Percentiles rank a stretch among this genome's conserved stretches.
Conservation (phyloP, 306 rosid genomes). For the Pyrus bretschneideri region DNA sequence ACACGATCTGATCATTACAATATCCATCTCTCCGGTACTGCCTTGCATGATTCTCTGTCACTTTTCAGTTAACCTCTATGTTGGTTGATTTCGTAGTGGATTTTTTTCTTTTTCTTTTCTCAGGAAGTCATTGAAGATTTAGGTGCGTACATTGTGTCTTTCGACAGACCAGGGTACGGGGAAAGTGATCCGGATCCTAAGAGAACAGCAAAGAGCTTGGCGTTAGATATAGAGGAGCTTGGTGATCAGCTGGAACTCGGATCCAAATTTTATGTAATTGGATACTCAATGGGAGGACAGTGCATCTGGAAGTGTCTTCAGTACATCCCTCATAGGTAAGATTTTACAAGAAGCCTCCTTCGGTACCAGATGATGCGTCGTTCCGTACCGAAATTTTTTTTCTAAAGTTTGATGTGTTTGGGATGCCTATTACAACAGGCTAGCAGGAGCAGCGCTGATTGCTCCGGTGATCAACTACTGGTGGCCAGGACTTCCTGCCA, state of each 20-base stretch:
- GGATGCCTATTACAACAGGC: conserved; percentile 23
- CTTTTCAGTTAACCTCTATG: too few relatives aligned
- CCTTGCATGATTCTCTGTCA: too few relatives aligned
- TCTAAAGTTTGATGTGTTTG: background rate
- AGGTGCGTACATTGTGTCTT: conserved; percentile 1
- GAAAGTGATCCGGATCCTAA: conserved; percentile 34
- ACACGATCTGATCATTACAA: conserved; percentile 7
- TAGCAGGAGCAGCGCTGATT: conserved; percentile 40
- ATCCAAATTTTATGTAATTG: conserved; percentile 25
- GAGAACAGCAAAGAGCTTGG: conserved; percentile 23
- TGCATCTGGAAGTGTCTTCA: conserved; percentile 22
- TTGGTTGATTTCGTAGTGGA: too few relatives aligned
- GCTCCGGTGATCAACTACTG: conserved; percentile 50
- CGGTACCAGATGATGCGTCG: too few relatives aligned
- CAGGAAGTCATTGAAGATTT: conserved; percentile 10
- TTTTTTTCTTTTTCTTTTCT: too few relatives aligned
- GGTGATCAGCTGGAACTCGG: conserved; percentile 24
- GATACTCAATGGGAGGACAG: conserved; percentile 25
- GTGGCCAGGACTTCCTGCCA: conserved; percentile 50
- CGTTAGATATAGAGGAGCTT: conserved; percentile 30
- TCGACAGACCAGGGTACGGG: conserved; percentile 32
- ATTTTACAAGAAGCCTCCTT: too few relatives aligned
- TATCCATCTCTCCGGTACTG: conserved; percentile 2
- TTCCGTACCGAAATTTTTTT: background rate
- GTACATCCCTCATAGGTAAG: conserved; percentile 25